Evolutionary conservation across 257 asterid species (phyloP), one percentile per base, ranked within the genome.

Genomic region (Solanum peruvianum): DNA sequence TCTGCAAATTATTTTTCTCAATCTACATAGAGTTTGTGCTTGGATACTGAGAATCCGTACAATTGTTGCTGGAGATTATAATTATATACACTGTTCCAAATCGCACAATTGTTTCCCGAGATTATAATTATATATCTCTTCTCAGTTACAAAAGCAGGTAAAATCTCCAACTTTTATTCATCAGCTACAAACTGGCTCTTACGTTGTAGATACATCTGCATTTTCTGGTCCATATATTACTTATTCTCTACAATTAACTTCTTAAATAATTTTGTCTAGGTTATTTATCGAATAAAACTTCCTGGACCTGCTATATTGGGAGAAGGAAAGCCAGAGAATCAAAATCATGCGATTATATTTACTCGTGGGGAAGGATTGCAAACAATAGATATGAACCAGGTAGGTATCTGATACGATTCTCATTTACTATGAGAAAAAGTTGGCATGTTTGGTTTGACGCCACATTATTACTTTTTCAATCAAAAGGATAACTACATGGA

Each of bases 331-430:
- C 99, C 99, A 47, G 99, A 96, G 90, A 96, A 96, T 90, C 99
- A 96, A 91, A 96, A 96, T 91, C 99, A 96, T 91, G 98, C 99
- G 62, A 96, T 96, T 83, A 95, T 96, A 90, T 96, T 96, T 89
- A 96, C 99, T 10, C 98, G 99, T 13, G 99, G 99, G 85, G 99
- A 96, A 93, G 99, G 99, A 87, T 91, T 96, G 95, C 99, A 96
- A 89, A 96, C 99, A 49, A 95, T 96, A 90, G 99, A 96, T 91
- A 96, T 96, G 99, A 96, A 96, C 90, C 99, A 96, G 97, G 99
- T 95, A 95, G 97, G 99, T 95, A 90, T 78, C 75, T 70, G 23
- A 62, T 39, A 23, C 41, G 87, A 73, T 62, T 49, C 31, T 64
- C 69, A 80, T 80, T 80, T 47, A 20, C 67, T 29, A 80, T 29